Evolutionary conservation across 2,329 filamentous ascomycete species (phyloP), one percentile per base, ranked within the genome.

Genomic region (Epichloe gansuensis): DNA sequence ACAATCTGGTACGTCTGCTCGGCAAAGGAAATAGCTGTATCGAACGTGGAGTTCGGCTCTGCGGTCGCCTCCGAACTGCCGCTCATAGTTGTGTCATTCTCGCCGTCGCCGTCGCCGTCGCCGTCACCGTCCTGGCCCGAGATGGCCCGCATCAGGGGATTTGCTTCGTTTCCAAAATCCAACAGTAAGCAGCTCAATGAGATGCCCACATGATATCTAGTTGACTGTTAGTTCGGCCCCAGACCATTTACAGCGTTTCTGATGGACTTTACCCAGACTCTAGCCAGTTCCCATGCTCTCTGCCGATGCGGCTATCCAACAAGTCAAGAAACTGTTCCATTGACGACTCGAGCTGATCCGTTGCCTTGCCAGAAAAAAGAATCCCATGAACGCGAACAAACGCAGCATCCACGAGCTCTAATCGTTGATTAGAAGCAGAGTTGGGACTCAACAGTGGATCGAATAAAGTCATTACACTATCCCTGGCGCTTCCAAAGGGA

Each of bases 401-500:
- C 0, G 72, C 71, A 0, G 75, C 69, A 55, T 89, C 84, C 1
- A 81, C 58, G 0, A 54, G 51, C 5, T 63, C 58, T 35, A 70
- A 61, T 3, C 66, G 67, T 13, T 54, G 66, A 61, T 35, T 64
- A 53, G 49, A 51, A 1, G 60, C 64, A 4, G 66, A 64, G 31
- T 39, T 36, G 3, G 35, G 5, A 6, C 53, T 69, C 4, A 84
- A 57, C 0, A 82, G 66, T 0, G 80, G 80, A 3, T 82, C 77
- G 49, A 90, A 83, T 0, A 90, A 65, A 0, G 83, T 87, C 63
- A 83, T 72, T 39, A 90, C 81, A 0, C 78, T 86, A 47, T 88
- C 84, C 5, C 77, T 74, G 0, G 85, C 81, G n/a, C 80, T 82
- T 0, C 66, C 63, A 53, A 91, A 91, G 0, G 82, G 81, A 2